Percentiles rank a stretch among this genome's conserved stretches.
Conservation (phyloP, 495 filamentous ascomycete genomes). For the Neurospora cerealis region DNA sequence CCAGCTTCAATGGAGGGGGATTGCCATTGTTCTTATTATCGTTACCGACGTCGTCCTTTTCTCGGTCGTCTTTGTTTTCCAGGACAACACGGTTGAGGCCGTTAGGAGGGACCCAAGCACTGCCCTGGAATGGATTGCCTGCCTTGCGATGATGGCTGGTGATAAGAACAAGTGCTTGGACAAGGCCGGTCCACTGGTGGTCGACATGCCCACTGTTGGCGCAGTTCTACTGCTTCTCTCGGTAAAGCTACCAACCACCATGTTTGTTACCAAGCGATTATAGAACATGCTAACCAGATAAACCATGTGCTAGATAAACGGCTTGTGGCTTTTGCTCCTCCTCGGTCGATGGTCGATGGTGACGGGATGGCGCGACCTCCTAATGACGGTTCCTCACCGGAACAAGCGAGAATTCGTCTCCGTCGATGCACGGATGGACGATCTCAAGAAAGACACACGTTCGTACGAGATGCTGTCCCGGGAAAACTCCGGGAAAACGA, state of each 20-base stretch:
- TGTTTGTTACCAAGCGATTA: neutral
- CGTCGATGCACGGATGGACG: constrained; percentile 58
- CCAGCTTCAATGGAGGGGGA: constrained; percentile 89
- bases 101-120: constrained; percentile 43
- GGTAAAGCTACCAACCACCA: constrained; percentile 35
- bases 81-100: constrained; percentile 57
- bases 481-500: constrained; percentile 34
- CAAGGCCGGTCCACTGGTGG: constrained; percentile 45
- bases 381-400: constrained; percentile 33
- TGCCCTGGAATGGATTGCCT: constrained; percentile 56
- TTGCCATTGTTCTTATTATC: constrained; percentile 77
- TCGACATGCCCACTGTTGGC: constrained; percentile 67
- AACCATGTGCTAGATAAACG: constrained; percentile 49
- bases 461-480: constrained; percentile 75
- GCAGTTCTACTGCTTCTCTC: constrained; percentile 74
- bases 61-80: constrained; percentile 75
- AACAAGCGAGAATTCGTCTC: constrained; percentile 72
- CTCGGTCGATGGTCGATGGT: constrained; percentile 77
- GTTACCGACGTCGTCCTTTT: constrained; percentile 87
- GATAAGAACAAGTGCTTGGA: constrained; percentile 56
- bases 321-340: constrained; percentile 74
- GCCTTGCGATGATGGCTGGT: constrained; percentile 48
- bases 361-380: constrained; percentile 66
- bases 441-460: constrained; percentile 51
- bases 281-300: constrained; percentile 3